These are phyloP conservation scores for Alopecurus myosuroides DNA, from an alignment of 176 grass and related monocot species.

Conservation along the genomic window DNA sequence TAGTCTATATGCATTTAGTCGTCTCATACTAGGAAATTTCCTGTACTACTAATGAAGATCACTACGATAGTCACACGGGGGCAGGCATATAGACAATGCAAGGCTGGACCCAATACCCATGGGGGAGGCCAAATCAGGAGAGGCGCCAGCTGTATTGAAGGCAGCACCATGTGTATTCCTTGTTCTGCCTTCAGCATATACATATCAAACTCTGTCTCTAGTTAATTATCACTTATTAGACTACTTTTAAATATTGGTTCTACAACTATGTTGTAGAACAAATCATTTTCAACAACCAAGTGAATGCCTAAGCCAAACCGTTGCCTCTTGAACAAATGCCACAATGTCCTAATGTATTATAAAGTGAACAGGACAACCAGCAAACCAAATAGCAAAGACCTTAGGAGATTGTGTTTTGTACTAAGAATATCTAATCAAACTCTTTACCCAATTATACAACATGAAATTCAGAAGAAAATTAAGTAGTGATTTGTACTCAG, in stretches of 20 bases:
- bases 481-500: slow-evolving; percentile 23
- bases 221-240: not conserved
- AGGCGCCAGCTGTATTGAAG: not conserved
- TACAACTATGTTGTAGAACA: not conserved
- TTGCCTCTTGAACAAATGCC: not conserved
- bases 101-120: not conserved
- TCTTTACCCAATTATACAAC: not conserved
- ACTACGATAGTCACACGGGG: not conserved
- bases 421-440: not conserved
- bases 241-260: not conserved
- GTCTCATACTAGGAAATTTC: not conserved
- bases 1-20: not conserved
- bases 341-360: not conserved
- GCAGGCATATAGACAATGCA: not conserved
- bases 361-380: not conserved
- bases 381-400: not conserved
- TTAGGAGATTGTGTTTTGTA: not conserved
- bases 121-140: not conserved
- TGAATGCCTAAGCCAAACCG: not conserved
- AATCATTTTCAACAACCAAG: not conserved
- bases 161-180: not conserved
- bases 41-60: not conserved
- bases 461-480: not conserved
- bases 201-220: not conserved
- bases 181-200: not conserved